Base-by-base conservation (phyloP, 345 rosid genomes). In the Rhodamnia rubescens region DNA sequence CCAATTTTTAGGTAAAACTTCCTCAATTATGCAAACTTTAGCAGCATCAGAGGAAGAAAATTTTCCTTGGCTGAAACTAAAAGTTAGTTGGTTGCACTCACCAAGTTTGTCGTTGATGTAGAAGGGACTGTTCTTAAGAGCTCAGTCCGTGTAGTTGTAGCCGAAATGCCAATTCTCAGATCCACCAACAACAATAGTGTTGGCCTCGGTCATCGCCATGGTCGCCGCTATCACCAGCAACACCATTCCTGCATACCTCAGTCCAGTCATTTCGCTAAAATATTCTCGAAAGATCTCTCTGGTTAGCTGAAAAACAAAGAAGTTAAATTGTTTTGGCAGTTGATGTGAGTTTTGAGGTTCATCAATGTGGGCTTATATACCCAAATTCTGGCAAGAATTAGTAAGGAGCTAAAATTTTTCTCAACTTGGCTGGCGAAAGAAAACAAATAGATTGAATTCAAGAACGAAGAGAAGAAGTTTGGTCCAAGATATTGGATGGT, bases 61-160 rank as follows among this genome's bases (percentile, higher is more conserved):
- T 5, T 0, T 32, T 32, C 58, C 42, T 9, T 8, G 24, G 27
- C 26, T 26, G 15, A 32, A 47, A 12, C 15, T 21, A 36, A 7
- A n/a, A 50, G 3, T 16, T 69, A 50, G 51, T 1, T 47, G 86
- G 81, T 20, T 11, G 8, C 3, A 44, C 61, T 52, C 6, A 85
- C 58, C 84, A 7, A 88, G 85, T 27, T 78, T 85, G 82, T 88
- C 88, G 18, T 85, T 83, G 53, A 86, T 58, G 74, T 49, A 86
- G 51, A 86, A 85, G 84, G 90, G 88, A 53, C 85, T 47, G 58
- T 64, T 85, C 84, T 83, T 85, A 53, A 85, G 85, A 80, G 84
- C 57, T 86, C 88, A 85, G 12, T 83, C 84, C 5, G 83, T 57
- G 84, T 88, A 88, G 84, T 88, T 86, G 13, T 84, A 80, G 54